Percentiles rank a stretch among this genome's conserved stretches.
These are phyloP conservation scores for Pichia exigua DNA, from an alignment of 805 yeast genomes.

Conservation along the genomic window DNA sequence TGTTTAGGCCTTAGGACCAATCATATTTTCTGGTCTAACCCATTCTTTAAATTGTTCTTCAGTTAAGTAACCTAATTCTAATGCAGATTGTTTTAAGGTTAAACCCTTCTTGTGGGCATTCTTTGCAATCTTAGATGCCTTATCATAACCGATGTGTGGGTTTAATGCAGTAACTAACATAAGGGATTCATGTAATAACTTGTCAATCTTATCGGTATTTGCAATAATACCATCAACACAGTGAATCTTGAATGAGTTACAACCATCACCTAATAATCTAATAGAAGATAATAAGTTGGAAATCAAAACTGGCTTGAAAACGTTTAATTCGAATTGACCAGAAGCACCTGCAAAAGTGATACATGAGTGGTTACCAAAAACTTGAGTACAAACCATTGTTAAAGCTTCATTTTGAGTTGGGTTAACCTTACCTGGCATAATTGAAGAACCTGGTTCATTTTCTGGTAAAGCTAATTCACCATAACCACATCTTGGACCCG, in stretches of 20 bases:
- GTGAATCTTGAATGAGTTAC: constrained; percentile 82
- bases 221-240: constrained; percentile 95
- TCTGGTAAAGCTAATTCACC: constrained; percentile 94
- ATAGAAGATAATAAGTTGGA: constrained; percentile 82
- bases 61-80: constrained; percentile 79
- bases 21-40: constrained; percentile 98
- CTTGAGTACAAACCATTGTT: constrained; percentile 97
- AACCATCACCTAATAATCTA: constrained; percentile 84
- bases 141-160: constrained; percentile 98
- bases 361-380: constrained; percentile 92
- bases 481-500: constrained; percentile 99
- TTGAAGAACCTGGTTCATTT: constrained; percentile 98
- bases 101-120: constrained; percentile 97
- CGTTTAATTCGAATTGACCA: constrained; percentile 97
- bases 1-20: constrained; percentile 62
- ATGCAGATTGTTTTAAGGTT: constrained; percentile 89
- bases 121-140: constrained; percentile 96
- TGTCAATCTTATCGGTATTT: constrained; percentile 77
- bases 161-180: constrained; percentile 98
- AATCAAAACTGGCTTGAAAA: constrained; percentile 94
- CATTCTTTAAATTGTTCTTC: constrained; percentile 88
- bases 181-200: constrained; percentile 85
- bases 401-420: constrained; percentile 99
- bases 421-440: constrained; percentile 99
- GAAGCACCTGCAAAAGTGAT: constrained; percentile 97